These are phyloP conservation scores for Dysphania ambrosioides DNA, from an alignment of 148 eudicot species.

Conservation along the genomic window DNA sequence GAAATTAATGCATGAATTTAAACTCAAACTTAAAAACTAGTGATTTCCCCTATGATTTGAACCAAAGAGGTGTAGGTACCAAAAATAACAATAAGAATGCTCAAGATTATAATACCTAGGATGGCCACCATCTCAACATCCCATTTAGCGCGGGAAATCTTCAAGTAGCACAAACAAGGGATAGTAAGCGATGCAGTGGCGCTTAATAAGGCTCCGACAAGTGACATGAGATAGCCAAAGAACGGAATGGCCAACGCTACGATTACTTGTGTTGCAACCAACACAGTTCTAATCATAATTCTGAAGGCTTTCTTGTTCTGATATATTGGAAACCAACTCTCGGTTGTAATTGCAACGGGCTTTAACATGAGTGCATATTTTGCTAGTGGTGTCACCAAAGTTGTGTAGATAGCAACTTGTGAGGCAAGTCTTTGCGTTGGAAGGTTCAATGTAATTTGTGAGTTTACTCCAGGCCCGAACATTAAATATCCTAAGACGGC, in stretches of 20 bases:
- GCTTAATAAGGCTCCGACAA: constrained; percentile 26
- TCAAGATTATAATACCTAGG: constrained; percentile 27
- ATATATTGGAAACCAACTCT: constrained; percentile 23
- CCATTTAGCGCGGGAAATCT: no score
- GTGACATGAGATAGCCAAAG: constrained; percentile 22
- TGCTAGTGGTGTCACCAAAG: constrained; percentile 38
- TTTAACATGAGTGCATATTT: constrained; percentile 37
- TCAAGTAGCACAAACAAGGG: constrained; percentile 58
- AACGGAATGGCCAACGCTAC: constrained; percentile 18
- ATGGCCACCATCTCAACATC: no score
- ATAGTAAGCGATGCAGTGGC: constrained; percentile 27
- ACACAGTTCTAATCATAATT: constrained; percentile 22
- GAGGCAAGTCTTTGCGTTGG: constrained; percentile 24
- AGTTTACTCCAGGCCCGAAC: not conserved
- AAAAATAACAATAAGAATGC: constrained; percentile 34
- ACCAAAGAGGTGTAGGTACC: constrained; percentile 48
- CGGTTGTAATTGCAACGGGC: constrained; percentile 35
- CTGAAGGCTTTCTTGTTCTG: constrained; percentile 12
- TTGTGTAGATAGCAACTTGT: constrained; percentile 40
- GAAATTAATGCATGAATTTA: no score
- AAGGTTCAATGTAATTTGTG: constrained; percentile 15
- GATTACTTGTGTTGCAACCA: constrained; percentile 31
- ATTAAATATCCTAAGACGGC: constrained; percentile 16
- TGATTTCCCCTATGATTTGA: constrained; percentile 29
- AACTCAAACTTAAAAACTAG: no score